Evolutionary conservation across 139 green algal species (phyloP).

Genomic region (Coccomyxa sp.): DNA sequence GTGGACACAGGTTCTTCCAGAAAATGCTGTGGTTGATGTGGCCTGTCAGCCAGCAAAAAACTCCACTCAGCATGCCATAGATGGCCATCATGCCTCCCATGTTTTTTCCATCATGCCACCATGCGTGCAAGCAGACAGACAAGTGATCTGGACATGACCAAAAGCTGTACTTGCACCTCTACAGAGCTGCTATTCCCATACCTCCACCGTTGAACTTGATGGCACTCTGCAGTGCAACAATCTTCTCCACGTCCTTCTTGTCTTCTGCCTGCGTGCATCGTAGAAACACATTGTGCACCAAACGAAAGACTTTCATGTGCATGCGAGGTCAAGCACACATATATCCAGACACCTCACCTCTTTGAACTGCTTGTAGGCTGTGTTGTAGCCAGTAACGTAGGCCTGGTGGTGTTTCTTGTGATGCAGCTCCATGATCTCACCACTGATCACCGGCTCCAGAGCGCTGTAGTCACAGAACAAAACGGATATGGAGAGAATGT

Average conservation of each 20-base stretch:
- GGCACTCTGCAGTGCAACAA: slow-evolving; percentile 79
- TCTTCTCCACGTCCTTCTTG: slow-evolving; percentile 67
- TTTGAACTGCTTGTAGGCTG: slow-evolving; percentile 67
- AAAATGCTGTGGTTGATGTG: slow-evolving; percentile 98
- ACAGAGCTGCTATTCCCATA: slow-evolving; percentile 14
- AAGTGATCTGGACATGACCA: neutral
- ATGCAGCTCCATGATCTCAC: slow-evolving; percentile 97
- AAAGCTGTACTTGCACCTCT: neutral
- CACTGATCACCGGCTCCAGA: slow-evolving; percentile 85
- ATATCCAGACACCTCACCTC: slow-evolving; percentile 19
- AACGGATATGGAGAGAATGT: neutral
- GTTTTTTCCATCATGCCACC: neutral
- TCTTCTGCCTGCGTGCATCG: slow-evolving; percentile 47
- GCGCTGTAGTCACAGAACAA: slow-evolving; percentile 50
- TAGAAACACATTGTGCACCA: neutral
- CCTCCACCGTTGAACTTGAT: slow-evolving; percentile 97
- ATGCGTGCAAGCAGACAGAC: neutral
- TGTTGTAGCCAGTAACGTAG: slow-evolving; percentile 90
- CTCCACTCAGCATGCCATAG: neutral
- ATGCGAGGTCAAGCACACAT: neutral
- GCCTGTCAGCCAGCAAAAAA: slow-evolving; percentile 41
- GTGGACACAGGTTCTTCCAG: slow-evolving; percentile 87
- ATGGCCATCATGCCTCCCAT: neutral
- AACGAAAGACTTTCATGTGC: neutral
- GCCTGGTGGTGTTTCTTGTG: slow-evolving; percentile 90